Percentiles rank a stretch among this genome's conserved stretches.
Conservation (phyloP, 495 filamentous ascomycete genomes). For the Annulohypoxylon stygium region DNA sequence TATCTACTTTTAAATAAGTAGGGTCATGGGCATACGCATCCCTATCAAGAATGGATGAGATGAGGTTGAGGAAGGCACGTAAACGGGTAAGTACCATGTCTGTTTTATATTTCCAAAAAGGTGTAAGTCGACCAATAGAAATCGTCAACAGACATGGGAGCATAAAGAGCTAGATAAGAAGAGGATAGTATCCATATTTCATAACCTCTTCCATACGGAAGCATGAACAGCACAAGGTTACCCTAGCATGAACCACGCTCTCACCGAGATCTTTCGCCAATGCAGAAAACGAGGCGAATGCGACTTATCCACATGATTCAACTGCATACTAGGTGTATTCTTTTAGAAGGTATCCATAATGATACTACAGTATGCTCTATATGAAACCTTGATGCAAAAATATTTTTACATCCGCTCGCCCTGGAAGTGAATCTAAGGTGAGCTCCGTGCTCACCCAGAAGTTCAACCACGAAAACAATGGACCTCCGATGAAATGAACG, state of each 20-base stretch:
- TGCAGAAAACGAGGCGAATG: conserved; percentile 11
- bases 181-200: neutral
- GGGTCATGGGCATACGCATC: neutral
- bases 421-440: neutral
- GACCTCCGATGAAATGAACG: neutral
- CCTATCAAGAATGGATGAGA: neutral
- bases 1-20: neutral
- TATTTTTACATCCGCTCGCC: neutral
- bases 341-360: neutral
- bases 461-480: neutral
- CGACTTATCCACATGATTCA: neutral
- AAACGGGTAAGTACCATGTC: neutral
- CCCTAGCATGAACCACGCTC: neutral
- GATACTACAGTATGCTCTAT: neutral
- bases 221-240: neutral
- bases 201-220: neutral
- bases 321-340: neutral
- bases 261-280: conserved; percentile 1
- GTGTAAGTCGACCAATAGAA: neutral
- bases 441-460: neutral
- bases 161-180: neutral
- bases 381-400: neutral
- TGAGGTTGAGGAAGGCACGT: neutral
- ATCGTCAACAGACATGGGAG: neutral
- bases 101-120: neutral